A percentile compares a stretch with the other conserved stretches of the same genome.
These are phyloP conservation scores for Albugo candida DNA, from an alignment of 352 stramenopile species.

Conservation along the genomic window DNA sequence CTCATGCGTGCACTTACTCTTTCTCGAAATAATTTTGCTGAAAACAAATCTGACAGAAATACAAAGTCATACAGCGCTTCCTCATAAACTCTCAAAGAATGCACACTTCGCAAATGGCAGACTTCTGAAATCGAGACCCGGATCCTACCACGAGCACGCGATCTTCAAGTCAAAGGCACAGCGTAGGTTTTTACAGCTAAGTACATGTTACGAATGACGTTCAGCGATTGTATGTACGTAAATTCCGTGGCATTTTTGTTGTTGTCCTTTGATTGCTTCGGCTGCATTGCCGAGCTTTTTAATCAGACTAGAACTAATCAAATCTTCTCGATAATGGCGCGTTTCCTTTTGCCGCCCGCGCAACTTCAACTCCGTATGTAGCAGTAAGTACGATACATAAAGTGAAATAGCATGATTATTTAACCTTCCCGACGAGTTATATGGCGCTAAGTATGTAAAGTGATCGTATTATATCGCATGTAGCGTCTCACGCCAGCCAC, in stretches of 20 bases:
- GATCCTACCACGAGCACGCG: conserved; percentile 10
- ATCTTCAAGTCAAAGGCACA: neutral
- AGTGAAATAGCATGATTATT: neutral
- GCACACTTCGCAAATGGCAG: conserved; percentile 21
- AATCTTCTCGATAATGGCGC: no score
- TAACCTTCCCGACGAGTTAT: neutral
- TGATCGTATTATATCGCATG: no score
- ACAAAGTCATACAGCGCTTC: no score
- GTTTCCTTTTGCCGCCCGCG: neutral
- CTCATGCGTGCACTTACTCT: conserved; percentile 4
- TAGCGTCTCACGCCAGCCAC: no score
- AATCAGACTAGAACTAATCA: no score
- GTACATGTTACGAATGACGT: conserved; percentile 25
- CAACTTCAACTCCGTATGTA: conserved; percentile 1
- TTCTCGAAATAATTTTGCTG: conserved; percentile 16
- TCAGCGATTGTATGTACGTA: conserved; percentile 18
- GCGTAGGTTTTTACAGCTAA: neutral
- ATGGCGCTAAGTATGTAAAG: no score
- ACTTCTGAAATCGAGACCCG: conserved; percentile 24
- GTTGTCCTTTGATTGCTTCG: conserved; percentile 1
- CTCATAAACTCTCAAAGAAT: neutral
- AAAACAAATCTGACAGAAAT: conserved; percentile 18
- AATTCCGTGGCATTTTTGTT: conserved; percentile 9
- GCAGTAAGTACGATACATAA: neutral
- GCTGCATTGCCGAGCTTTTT: no score